phyloP scores from a whole-genome alignment of 768 basidiomycete species.

The Rhizopogon salebrosus region DNA sequence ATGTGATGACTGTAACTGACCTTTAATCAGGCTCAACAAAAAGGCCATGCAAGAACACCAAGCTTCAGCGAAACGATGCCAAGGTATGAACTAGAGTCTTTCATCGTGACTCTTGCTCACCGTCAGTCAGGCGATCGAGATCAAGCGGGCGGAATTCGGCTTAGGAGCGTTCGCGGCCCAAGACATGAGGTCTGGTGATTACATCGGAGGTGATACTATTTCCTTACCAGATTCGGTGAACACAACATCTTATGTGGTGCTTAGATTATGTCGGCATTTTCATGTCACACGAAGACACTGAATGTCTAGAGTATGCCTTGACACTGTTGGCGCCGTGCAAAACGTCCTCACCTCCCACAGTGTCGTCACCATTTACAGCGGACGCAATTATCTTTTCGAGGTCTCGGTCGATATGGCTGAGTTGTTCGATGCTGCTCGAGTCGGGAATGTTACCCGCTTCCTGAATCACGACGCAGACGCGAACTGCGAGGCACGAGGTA shows the following conservation, averaged over 20 bases:
- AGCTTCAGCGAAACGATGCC: slow-evolving; percentile 16
- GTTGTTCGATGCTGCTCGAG: slow-evolving; percentile 32
- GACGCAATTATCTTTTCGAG: slow-evolving; percentile 33
- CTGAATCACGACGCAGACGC: slow-evolving; percentile 30
- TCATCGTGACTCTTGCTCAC: neutral
- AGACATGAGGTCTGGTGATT: slow-evolving; percentile 15
- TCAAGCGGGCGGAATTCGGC: slow-evolving; percentile 33
- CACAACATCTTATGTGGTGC: neutral
- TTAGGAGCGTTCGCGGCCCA: slow-evolving; percentile 41
- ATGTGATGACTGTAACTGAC: neutral
- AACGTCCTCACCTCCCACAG: slow-evolving; percentile 5
- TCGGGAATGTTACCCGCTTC: slow-evolving; percentile 42
- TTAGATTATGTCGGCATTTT: slow-evolving; percentile 39
- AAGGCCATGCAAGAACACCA: slow-evolving; percentile 23
- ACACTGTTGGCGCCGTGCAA: neutral
- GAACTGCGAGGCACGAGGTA: slow-evolving; percentile 24
- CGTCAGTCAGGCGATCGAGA: slow-evolving; percentile 26
- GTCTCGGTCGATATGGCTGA: neutral
- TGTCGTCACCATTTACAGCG: slow-evolving; percentile 5
- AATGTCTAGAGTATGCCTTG: slow-evolving; percentile 1
- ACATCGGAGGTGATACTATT: slow-evolving; percentile 27
- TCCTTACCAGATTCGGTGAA: neutral
- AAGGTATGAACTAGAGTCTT: slow-evolving; percentile 14
- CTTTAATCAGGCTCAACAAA: slow-evolving; percentile 13
- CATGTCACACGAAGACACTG: slow-evolving; percentile 10